Base-by-base conservation (phyloP, 306 rosid genomes). In the Lathyrus oleraceus region DNA sequence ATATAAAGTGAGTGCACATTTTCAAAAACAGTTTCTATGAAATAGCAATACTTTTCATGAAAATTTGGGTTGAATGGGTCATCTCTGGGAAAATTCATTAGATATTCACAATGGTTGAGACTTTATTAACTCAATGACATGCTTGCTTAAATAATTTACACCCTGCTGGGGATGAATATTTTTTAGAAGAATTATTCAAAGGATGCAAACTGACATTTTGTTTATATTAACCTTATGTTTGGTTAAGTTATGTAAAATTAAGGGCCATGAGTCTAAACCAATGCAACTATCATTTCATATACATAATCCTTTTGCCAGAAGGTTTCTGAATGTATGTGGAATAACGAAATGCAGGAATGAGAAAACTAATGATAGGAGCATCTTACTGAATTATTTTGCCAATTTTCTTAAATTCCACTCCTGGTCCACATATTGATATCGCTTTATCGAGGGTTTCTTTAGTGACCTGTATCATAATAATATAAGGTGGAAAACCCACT, bases 371-470 rank as follows among this genome's bases (percentile, higher is more conserved):
- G 49, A 49, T 12, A 56, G 54, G 70, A 71, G 71, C 65, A 68
- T 66, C 96, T 87, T 87, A 90, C 98, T 94, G 96, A 72, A 94
- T 94, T 54, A 81, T 87, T 83, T 78, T 85, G 76, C 97, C 98
- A 79, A 94, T 90, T 81, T 72, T 81, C 81, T 81, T 87, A 63
- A 75, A 78, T 78, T 94, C 98, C 81, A 87, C 96, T 58, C 97
- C 97, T 1, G 96, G 94, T n/a, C 87, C 96, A 69, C 98, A 88
- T 58, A 90, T 84, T 74, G 95, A 87, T 82, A 90, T 94, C 57
- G 98, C 98, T 79, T 88, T 94, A 82, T 87, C 84, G 9, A 94
- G 79, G 81, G 86, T 76, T 79, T 94, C 95, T 74, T 83, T 84
- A 61, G 98, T 90, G 73, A 90, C 96, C 98, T 87, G 79, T 77